phyloP scores from a whole-genome alignment of 495 filamentous ascomycete genomes.

The Aspergillus affinis region DNA sequence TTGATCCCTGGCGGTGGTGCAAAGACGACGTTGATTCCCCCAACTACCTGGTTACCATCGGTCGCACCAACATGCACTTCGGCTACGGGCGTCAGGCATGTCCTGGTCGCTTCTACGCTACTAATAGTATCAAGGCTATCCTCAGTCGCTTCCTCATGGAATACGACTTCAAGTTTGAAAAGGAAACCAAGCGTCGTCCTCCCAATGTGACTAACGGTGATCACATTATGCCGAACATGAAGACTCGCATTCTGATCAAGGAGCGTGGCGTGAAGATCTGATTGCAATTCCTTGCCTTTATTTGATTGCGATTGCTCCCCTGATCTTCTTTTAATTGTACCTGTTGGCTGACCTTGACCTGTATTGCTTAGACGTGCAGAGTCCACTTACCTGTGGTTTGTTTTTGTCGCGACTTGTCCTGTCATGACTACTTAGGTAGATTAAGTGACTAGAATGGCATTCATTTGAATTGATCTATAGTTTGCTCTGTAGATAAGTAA shows the following conservation, averaged over 20 bases:
- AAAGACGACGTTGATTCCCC: constrained; percentile 11
- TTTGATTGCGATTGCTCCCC: not conserved
- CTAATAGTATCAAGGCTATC: constrained; percentile 55
- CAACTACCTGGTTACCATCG: constrained; percentile 26
- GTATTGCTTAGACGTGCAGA: not conserved
- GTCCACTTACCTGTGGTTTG: not conserved
- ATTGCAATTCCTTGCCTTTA: not conserved
- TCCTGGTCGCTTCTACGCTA: constrained; percentile 60
- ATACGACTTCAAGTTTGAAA: constrained; percentile 50
- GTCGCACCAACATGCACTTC: constrained; percentile 32
- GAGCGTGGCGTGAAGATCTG: constrained; percentile 15
- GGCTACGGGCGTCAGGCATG: constrained; percentile 39
- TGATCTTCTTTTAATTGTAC: not conserved
- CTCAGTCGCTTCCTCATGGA: constrained; percentile 51
- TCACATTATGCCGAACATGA: constrained; percentile 30
- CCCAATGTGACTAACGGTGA: constrained; percentile 31
- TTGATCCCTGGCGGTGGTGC: constrained; percentile 41
- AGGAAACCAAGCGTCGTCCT: constrained; percentile 21
- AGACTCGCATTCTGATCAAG: constrained; percentile 27
- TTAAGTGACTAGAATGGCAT: not conserved
- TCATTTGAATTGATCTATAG: not conserved
- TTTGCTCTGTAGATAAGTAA: not conserved
- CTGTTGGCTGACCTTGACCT: not conserved
- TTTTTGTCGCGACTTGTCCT: not conserved
- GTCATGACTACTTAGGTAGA: not conserved